Evolutionary conservation across 768 basidiomycete genomes (phyloP).

Genomic region (Tylopilus subfusipes): DNA sequence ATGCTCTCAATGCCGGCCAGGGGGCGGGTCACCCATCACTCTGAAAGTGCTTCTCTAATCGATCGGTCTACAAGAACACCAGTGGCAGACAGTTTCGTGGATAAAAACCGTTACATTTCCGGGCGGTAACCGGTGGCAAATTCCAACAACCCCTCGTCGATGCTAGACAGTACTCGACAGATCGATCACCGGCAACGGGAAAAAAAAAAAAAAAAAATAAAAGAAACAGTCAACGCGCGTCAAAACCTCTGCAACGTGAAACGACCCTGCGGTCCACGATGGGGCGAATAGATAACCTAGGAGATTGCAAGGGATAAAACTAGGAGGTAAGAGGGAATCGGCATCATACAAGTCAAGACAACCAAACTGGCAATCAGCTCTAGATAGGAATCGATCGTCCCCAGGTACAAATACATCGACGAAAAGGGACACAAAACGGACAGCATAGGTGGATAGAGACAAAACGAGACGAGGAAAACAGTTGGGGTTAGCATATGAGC

Average conservation of each 20-base stretch:
- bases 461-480: slow-evolving; percentile 10
- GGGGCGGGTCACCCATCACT: no score
- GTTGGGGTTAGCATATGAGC: neutral
- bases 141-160: no score
- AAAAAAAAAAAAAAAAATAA: no score
- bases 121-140: no score
- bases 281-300: neutral
- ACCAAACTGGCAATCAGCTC: neutral
- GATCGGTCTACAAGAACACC: no score
- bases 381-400: slow-evolving; percentile 1
- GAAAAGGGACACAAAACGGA: neutral
- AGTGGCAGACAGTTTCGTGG: no score
- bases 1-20: no score
- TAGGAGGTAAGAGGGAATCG: neutral
- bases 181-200: no score
- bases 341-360: slow-evolving; percentile 3
- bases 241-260: neutral
- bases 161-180: no score
- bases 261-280: neutral
- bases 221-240: no score
- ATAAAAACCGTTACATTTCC: no score
- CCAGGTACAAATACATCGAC: slow-evolving; percentile 1
- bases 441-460: slow-evolving; percentile 3
- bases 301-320: neutral
- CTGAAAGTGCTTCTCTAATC: no score